Evolutionary conservation across 768 basidiomycete species (phyloP).

Genomic region (Postia placenta): DNA sequence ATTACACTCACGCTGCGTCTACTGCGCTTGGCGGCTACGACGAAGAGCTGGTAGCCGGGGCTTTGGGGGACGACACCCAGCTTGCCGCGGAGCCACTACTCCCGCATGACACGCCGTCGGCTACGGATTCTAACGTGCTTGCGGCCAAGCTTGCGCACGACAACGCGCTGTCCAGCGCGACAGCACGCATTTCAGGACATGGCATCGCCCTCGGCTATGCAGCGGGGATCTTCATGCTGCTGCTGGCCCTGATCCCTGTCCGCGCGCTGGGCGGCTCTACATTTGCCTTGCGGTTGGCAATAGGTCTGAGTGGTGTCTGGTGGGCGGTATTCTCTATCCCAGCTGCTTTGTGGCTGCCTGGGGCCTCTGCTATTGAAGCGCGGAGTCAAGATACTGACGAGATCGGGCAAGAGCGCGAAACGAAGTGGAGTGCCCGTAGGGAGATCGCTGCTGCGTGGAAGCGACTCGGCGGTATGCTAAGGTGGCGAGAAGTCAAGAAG

Average conservation of each 20-base stretch:
- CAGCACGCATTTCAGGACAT: slow-evolving; percentile 75
- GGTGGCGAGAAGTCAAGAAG: slow-evolving; percentile 62
- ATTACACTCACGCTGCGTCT: neutral
- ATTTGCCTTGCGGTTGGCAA: slow-evolving; percentile 72
- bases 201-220: slow-evolving; percentile 86
- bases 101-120: neutral
- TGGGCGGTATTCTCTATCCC: slow-evolving; percentile 84
- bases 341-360: slow-evolving; percentile 69
- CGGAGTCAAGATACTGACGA: slow-evolving; percentile 3
- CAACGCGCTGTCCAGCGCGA: slow-evolving; percentile 59
- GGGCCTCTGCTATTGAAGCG: slow-evolving; percentile 19
- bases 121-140: slow-evolving; percentile 10
- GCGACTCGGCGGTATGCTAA: slow-evolving; percentile 68
- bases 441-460: slow-evolving; percentile 73
- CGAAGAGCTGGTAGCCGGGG: slow-evolving; percentile 3
- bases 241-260: slow-evolving; percentile 77
- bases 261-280: slow-evolving; percentile 68
- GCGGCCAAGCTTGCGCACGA: slow-evolving; percentile 36
- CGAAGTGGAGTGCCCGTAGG: slow-evolving; percentile 36
- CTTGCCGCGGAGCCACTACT: slow-evolving; percentile 12
- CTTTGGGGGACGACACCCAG: neutral
- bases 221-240: slow-evolving; percentile 72
- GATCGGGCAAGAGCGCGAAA: slow-evolving; percentile 4
- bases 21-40: neutral
- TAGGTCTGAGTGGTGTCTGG: slow-evolving; percentile 81